Evolutionary conservation across 1,284 basidiomycete genomes (phyloP).

Genomic region (Malassezia japonica): DNA sequence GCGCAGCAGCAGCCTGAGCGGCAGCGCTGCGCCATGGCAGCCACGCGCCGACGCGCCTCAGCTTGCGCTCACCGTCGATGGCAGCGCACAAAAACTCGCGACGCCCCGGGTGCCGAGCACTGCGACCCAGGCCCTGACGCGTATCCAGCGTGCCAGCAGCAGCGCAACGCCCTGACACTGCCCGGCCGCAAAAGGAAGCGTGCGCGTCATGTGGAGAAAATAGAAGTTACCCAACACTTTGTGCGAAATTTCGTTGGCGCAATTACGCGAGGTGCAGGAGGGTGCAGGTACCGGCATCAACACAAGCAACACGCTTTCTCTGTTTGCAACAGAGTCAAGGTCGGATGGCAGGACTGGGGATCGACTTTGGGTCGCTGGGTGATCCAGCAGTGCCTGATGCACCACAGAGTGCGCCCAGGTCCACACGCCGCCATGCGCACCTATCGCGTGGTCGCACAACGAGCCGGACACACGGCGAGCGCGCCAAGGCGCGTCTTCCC

Average conservation of each 20-base stretch:
- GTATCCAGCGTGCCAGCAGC: background rate
- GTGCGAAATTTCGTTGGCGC: background rate
- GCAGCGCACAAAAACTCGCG: background rate
- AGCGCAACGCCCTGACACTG: background rate
- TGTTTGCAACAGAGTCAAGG: too few relatives aligned
- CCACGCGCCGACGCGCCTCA: background rate
- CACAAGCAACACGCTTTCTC: background rate
- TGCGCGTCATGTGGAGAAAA: background rate
- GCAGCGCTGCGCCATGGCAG: background rate
- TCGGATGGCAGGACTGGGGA: constrained; percentile 37
- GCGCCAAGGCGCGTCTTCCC: constrained; percentile 1
- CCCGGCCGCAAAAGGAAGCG: background rate
- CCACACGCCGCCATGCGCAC: constrained; percentile 8
- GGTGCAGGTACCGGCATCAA: constrained; percentile 2
- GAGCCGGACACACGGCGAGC: background rate
- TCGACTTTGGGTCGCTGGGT: constrained; percentile 32
- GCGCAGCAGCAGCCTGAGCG: background rate
- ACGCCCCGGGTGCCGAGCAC: background rate
- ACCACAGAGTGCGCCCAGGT: constrained; percentile 10
- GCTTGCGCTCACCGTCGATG: background rate
- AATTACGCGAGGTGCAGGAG: background rate
- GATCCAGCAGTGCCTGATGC: constrained; percentile 16
- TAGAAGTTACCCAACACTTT: constrained; percentile 2
- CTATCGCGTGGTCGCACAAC: background rate
- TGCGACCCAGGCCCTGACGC: background rate